phyloP scores from a whole-genome alignment of 2,329 filamentous ascomycete species.

The Sordariomycetes sp. region DNA sequence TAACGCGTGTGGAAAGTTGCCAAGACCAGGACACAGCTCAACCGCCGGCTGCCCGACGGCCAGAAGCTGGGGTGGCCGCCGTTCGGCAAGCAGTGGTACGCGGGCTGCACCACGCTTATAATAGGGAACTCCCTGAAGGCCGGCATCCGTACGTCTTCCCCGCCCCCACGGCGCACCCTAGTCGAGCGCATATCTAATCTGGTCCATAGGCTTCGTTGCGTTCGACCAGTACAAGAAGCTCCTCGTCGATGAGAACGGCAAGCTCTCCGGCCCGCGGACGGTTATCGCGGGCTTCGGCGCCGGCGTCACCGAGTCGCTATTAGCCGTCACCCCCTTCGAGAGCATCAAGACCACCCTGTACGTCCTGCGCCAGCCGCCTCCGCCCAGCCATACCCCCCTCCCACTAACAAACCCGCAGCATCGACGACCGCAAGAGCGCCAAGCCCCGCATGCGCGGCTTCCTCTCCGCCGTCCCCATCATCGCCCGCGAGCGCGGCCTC shows the following conservation, averaged over 20 bases:
- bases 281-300: constrained; percentile 92
- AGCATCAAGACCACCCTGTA: constrained; percentile 95
- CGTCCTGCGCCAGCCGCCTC: background rate
- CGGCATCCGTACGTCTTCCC: constrained; percentile 62
- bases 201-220: constrained; percentile 61
- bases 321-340: constrained; percentile 94
- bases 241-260: constrained; percentile 73
- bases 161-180: background rate
- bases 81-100: constrained; percentile 93
- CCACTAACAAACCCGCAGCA: constrained; percentile 37
- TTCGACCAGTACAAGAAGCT: constrained; percentile 90
- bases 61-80: constrained; percentile 91
- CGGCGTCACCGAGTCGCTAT: constrained; percentile 82
- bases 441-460: constrained; percentile 87
- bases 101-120: constrained; percentile 92
- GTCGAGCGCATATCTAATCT: background rate
- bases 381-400: background rate
- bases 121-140: constrained; percentile 96
- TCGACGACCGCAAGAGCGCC: constrained; percentile 83
- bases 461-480: constrained; percentile 78
- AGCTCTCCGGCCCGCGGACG: constrained; percentile 80
- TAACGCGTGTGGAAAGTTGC: constrained; percentile 48
- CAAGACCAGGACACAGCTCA: constrained; percentile 91
- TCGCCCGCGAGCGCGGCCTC: constrained; percentile 77
- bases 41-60: constrained; percentile 66